These are phyloP conservation scores for Buxus sempervirens DNA, from an alignment of 164 flowering plant species.

Conservation along the genomic window DNA sequence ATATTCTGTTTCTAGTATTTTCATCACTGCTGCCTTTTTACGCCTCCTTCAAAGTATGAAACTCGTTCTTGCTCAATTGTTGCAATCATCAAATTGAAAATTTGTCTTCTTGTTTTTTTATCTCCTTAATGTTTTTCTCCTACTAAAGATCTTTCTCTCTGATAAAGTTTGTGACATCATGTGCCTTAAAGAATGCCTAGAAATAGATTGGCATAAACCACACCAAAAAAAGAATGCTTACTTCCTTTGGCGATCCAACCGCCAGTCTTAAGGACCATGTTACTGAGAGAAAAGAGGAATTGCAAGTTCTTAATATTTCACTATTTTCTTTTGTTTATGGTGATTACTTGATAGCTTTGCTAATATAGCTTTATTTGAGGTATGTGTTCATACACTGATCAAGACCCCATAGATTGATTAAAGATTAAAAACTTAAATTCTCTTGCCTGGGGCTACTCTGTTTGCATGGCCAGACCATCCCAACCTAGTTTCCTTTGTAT, in stretches of 20 bases:
- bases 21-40: conserved; percentile 88
- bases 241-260: background rate
- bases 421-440: no score
- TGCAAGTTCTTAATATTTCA: background rate
- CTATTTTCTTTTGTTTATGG: background rate
- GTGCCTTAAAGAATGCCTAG: background rate
- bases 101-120: no score
- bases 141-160: no score
- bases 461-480: no score
- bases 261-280: background rate
- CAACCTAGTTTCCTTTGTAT: no score
- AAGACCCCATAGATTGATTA: no score
- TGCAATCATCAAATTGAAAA: background rate
- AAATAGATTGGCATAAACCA: background rate
- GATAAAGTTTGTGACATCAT: background rate
- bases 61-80: conserved; percentile 3
- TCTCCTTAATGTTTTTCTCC: no score
- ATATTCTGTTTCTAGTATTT: conserved; percentile 72
- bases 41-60: conserved; percentile 80
- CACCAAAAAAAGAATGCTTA: background rate
- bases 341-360: background rate
- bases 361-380: no score
- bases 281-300: background rate
- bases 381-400: no score
- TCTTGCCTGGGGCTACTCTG: no score